Percentiles rank a stretch among this genome's conserved stretches.
Conservation (phyloP, 1,284 basidiomycete species). For the Earliella scabrosa region DNA sequence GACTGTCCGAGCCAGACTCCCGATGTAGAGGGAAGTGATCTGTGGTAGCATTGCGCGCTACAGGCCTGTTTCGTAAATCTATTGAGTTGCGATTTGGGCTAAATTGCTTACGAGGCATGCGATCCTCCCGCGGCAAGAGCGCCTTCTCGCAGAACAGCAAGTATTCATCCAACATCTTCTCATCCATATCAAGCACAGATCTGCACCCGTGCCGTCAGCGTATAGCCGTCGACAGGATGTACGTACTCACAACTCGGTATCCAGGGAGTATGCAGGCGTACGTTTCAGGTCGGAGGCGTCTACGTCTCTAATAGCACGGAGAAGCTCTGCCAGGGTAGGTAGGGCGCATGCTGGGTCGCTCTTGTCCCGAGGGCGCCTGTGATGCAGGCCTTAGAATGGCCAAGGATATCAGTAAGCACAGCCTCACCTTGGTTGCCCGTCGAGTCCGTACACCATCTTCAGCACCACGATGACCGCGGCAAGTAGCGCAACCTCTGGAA, state of each 20-base stretch:
- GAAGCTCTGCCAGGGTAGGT: constrained; percentile 56
- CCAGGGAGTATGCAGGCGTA: constrained; percentile 15
- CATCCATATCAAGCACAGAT: constrained; percentile 57
- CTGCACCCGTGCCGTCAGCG: constrained; percentile 39
- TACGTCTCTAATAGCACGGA: constrained; percentile 49
- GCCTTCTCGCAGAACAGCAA: constrained; percentile 67
- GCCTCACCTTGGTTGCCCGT: constrained; percentile 64
- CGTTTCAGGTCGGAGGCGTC: constrained; percentile 35
- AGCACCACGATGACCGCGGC: constrained; percentile 72
- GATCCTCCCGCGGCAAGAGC: constrained; percentile 42
- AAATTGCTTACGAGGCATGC: constrained; percentile 18
- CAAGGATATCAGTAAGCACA: not conserved
- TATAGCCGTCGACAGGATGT: not conserved
- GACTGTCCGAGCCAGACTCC: not conserved
- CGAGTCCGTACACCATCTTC: constrained; percentile 85
- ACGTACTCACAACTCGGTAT: constrained; percentile 4
- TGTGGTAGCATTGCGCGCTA: constrained; percentile 28
- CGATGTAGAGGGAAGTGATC: constrained; percentile 30
- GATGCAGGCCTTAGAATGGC: not conserved
- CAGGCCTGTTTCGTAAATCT: not conserved
- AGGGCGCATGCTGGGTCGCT: constrained; percentile 70
- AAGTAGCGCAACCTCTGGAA: constrained; percentile 78
- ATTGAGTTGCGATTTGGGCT: not conserved
- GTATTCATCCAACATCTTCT: constrained; percentile 65
- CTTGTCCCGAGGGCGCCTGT: constrained; percentile 41